Percentiles rank a stretch among this genome's conserved stretches.
Evolutionary conservation across 2,329 filamentous ascomycete genomes (phyloP).

Genomic region (Colletotrichum sp.): DNA sequence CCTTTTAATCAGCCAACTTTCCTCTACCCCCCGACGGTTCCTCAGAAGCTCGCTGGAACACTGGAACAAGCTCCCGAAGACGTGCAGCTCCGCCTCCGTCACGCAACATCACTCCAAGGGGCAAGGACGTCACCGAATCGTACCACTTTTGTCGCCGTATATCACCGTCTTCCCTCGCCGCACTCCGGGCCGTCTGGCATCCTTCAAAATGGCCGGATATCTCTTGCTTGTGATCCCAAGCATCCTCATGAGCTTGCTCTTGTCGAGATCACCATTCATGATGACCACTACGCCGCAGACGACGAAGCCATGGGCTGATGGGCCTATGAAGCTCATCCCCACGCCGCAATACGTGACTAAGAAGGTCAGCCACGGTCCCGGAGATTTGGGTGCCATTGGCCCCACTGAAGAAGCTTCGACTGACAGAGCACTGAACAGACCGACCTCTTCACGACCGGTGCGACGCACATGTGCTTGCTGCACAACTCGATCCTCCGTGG

Average conservation of each 20-base stretch:
- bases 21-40: background rate
- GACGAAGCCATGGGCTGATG: constrained; percentile 55
- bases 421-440: constrained; percentile 38
- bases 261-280: constrained; percentile 39
- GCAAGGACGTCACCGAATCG: constrained; percentile 3
- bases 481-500: constrained; percentile 69
- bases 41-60: background rate
- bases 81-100: background rate
- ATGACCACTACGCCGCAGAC: constrained; percentile 37
- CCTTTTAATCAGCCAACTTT: constrained; percentile 16
- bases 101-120: background rate
- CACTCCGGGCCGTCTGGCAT: background rate
- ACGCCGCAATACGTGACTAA: constrained; percentile 59
- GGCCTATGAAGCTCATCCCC: constrained; percentile 57
- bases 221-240: constrained; percentile 32
- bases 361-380: constrained; percentile 40
- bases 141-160: constrained; percentile 10
- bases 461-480: constrained; percentile 65
- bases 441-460: constrained; percentile 63
- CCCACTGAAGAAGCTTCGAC: background rate
- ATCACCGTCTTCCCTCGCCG: background rate
- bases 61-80: background rate
- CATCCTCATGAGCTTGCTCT: constrained; percentile 34
- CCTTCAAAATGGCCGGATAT: constrained; percentile 17
- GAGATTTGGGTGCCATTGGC: background rate